These are phyloP conservation scores for Fusarium dimerum DNA, from an alignment of 2,329 filamentous ascomycete species.

Conservation along the genomic window DNA sequence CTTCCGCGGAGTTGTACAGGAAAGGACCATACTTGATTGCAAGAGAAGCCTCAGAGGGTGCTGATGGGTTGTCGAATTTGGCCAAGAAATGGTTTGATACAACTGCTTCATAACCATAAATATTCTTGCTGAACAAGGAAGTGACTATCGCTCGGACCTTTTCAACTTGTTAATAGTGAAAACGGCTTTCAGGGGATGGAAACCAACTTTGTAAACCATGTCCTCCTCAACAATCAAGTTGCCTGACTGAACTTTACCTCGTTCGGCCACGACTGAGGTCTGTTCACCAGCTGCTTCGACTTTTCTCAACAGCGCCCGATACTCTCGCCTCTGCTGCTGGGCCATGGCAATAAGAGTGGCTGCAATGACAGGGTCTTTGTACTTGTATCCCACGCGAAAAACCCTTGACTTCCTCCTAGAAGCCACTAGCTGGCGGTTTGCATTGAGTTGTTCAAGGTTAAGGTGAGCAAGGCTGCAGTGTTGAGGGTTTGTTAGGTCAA, in stretches of 20 bases:
- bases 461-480: too few species aligned
- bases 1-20: not conserved
- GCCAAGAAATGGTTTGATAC: not conserved
- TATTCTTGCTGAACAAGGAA: not conserved
- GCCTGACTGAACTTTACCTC: too few species aligned
- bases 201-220: not conserved
- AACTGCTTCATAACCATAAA: not conserved
- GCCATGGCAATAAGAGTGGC: constrained; percentile 2
- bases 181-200: not conserved
- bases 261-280: too few species aligned
- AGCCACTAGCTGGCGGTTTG: too few species aligned
- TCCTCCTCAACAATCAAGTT: too few species aligned
- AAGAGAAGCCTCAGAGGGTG: not conserved
- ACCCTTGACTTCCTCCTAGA: too few species aligned
- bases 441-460: too few species aligned
- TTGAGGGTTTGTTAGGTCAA: too few species aligned
- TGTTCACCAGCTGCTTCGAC: too few species aligned
- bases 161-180: not conserved
- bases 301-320: too few species aligned
- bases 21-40: not conserved
- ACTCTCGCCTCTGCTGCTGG: not conserved
- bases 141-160: constrained; percentile 4
- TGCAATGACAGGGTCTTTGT: not conserved
- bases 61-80: not conserved
- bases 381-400: not conserved